Evolutionary conservation across 306 rosid species (phyloP), one percentile per base, ranked within the genome.

Genomic region (Acacia crassicarpa): DNA sequence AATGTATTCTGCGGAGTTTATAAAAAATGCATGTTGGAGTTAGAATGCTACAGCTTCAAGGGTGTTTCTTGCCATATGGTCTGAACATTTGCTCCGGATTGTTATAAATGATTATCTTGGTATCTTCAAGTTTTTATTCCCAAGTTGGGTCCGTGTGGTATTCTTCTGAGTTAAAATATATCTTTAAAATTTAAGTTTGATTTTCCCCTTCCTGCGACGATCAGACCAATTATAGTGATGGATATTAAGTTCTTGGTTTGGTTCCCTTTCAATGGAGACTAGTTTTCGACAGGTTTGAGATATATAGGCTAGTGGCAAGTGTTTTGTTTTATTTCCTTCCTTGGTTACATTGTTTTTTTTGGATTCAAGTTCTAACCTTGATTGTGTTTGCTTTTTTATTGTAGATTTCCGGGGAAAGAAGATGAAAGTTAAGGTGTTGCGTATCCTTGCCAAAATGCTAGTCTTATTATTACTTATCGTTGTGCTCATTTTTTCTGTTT

Each of bases 391-490:
- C 20, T 71, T 38, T 69, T 40, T 6, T 9, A 4, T 10, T 43
- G 74, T 69, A 22, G 53, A 69, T 69, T 71, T 22, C 58, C 40
- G 1, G 75, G 35, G 7, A 10, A 20, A 49, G 77, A 77, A 62
- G 83, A 90, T 88, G 93, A 84, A 90, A 84, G 88, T 90, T 79
- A 90, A 88, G 79, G 72, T 90, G 53, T 67, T 85, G 80, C 91
- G 91, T 88, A 90, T 88, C 94, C 85, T 83, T 80, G 17, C 68
- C 33, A 20, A 51, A 41, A 27, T 81, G 43, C 40, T 48, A 12
- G 19, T 70, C 54, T 22, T 70, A 15, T 22, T 43, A 41, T 70
- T 44, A n/a, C 38, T 6, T 43, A 22, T 68, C 20, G 32, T 41
- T 68, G 51, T 22, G 11, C 38, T n/a, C n/a, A 43, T 25, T 40